Percentiles rank a stretch among this genome's conserved stretches.
phyloP scores from a whole-genome alignment of 177 flowering plant genomes.

The Tripterygium wilfordii region DNA sequence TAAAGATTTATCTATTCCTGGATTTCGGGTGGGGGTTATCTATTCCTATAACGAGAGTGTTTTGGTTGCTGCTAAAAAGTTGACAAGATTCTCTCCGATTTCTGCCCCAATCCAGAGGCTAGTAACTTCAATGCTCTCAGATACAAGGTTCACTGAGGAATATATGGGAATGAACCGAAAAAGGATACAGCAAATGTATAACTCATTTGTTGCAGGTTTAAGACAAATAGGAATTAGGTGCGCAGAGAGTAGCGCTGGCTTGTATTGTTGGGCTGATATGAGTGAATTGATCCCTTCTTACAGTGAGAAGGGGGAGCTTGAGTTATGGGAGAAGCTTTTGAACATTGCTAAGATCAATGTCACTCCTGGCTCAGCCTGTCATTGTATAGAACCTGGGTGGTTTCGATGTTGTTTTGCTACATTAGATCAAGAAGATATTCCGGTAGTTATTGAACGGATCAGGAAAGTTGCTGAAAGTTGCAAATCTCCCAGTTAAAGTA shows the following conservation, averaged over 20 bases:
- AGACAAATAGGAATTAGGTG: conserved; percentile 30
- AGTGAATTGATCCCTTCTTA: conserved; percentile 28
- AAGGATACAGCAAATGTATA: conserved; percentile 23
- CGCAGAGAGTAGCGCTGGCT: conserved; percentile 34
- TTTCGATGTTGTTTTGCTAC: conserved; percentile 40
- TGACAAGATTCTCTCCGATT: conserved; percentile 33
- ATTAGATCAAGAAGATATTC: conserved; percentile 26
- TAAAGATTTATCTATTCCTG: conserved; percentile 49
- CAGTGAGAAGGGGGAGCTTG: conserved; percentile 41
- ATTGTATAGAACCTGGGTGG: conserved; percentile 59
- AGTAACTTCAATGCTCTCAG: conserved; percentile 35
- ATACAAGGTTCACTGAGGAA: conserved; percentile 26
- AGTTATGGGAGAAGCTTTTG: conserved; percentile 36
- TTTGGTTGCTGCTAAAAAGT: conserved; percentile 33
- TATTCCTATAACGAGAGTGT: conserved; percentile 33
- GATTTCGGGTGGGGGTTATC: conserved; percentile 41
- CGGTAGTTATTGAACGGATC: too few relatives aligned
- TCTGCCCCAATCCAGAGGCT: conserved; percentile 36
- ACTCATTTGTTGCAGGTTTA: conserved; percentile 27
- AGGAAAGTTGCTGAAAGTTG: conserved; percentile 20
- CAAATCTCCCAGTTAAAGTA: conserved; percentile 14
- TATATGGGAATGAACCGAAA: conserved; percentile 23
- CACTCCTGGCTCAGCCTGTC: conserved; percentile 51
- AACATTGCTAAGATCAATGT: conserved; percentile 38
- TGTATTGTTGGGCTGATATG: conserved; percentile 49